A percentile compares a stretch with the other conserved stretches of the same genome.
Evolutionary conservation across 1,284 basidiomycete genomes (phyloP).

Genomic region (Marasmius tenuissimus): DNA sequence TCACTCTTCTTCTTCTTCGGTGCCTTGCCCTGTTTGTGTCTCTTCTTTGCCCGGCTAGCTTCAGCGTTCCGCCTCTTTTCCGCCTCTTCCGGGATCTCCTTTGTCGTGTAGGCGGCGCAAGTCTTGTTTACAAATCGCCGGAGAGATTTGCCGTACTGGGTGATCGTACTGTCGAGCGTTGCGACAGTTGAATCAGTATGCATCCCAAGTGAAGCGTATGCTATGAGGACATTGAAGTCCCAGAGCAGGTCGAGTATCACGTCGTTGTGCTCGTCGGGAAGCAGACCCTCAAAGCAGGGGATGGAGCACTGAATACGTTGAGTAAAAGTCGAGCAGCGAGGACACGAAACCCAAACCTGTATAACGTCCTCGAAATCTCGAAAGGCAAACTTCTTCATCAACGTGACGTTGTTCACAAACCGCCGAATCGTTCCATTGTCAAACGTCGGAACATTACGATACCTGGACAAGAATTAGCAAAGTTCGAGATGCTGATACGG

Average conservation of each 20-base stretch:
- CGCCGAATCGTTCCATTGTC: slow-evolving; percentile 21
- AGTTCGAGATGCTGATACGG: not conserved
- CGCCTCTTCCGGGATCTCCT: not conserved
- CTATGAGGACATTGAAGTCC: slow-evolving; percentile 16
- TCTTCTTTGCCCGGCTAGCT: not conserved
- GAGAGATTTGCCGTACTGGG: not conserved
- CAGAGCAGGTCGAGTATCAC: slow-evolving; percentile 14
- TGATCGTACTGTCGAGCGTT: not conserved
- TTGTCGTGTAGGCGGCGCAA: not conserved
- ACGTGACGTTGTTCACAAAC: slow-evolving; percentile 28
- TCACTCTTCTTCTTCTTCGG: not conserved
- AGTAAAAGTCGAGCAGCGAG: not conserved
- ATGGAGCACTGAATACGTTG: slow-evolving; percentile 18
- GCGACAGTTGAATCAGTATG: slow-evolving; percentile 16
- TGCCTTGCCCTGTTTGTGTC: not conserved
- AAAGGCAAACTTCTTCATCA: slow-evolving; percentile 31
- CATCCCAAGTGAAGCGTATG: slow-evolving; percentile 20
- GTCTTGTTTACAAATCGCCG: not conserved
- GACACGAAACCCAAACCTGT: slow-evolving; percentile 20
- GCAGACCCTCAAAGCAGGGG: slow-evolving; percentile 22
- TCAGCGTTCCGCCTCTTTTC: not conserved
- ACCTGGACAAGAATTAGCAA: not conserved
- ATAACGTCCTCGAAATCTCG: slow-evolving; percentile 33
- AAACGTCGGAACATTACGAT: not conserved
- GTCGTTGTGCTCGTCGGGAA: slow-evolving; percentile 7